phyloP scores from a whole-genome alignment of 2,329 filamentous ascomycete species.

The Chrysoporthe deuterocubensis region DNA sequence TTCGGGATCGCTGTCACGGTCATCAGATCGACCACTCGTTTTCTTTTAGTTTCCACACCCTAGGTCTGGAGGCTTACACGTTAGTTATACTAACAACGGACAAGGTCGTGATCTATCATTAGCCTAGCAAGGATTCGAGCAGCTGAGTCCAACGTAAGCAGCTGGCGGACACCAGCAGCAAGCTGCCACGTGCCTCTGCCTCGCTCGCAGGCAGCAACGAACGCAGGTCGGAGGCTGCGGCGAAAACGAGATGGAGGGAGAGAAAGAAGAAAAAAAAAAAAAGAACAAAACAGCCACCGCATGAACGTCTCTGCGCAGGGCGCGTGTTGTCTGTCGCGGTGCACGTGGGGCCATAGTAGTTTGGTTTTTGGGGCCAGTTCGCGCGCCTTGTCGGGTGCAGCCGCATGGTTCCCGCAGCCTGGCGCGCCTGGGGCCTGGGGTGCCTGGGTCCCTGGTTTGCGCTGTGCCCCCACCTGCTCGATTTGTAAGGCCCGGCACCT shows the following conservation, averaged over 20 bases:
- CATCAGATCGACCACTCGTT: background rate
- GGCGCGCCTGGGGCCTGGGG: background rate
- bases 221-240: no score
- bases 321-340: no score
- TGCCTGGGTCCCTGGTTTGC: background rate
- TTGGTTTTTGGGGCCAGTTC: background rate
- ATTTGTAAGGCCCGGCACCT: conserved; percentile 4
- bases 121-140: background rate
- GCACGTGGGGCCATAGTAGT: no score
- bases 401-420: background rate
- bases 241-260: no score
- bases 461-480: conserved; percentile 11
- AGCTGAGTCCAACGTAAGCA: conserved; percentile 3
- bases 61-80: no score
- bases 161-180: background rate
- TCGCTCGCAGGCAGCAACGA: no score
- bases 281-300: no score
- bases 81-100: background rate
- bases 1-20: background rate
- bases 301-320: no score
- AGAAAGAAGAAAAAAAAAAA: no score
- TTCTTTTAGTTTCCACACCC: background rate
- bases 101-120: background rate
- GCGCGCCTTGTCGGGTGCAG: background rate
- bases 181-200: background rate